phyloP scores from a whole-genome alignment of 108 stramenopile species.

The Nitzschia palea region DNA sequence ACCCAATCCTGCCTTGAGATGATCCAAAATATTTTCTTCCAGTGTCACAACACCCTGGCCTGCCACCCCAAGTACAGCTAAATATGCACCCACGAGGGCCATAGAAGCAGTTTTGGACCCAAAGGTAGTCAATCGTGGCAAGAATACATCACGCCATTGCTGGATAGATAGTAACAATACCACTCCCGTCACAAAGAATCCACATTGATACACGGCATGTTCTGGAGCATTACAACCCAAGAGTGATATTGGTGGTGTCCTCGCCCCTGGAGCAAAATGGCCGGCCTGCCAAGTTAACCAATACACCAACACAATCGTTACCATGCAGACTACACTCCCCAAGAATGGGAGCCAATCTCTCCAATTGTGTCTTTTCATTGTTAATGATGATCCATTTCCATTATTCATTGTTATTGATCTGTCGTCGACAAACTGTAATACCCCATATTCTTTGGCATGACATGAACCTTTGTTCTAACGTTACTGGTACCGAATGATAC shows the following conservation, averaged over 20 bases:
- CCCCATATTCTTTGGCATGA: too few relatives aligned
- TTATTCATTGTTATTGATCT: too few relatives aligned
- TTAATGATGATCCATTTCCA: too few relatives aligned
- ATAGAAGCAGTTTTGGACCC: background rate
- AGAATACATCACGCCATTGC: background rate
- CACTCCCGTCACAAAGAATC: background rate
- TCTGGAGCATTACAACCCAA: slow-evolving; percentile 1
- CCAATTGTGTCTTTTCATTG: too few relatives aligned
- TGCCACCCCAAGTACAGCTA: background rate
- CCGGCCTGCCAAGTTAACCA: background rate
- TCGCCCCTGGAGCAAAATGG: background rate
- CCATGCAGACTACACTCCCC: background rate
- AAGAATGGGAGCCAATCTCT: background rate
- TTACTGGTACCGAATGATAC: too few relatives aligned
- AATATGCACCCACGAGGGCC: background rate
- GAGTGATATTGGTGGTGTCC: background rate
- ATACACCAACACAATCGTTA: slow-evolving; percentile 4
- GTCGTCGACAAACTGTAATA: too few relatives aligned
- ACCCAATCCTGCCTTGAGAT: background rate
- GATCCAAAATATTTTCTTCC: slow-evolving; percentile 44
- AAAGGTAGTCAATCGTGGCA: background rate
- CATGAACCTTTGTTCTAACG: too few relatives aligned
- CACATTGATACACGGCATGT: slow-evolving; percentile 1
- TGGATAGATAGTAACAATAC: background rate
- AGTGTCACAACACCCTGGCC: slow-evolving; percentile 41